Percentiles rank a stretch among this genome's conserved stretches.
These are phyloP conservation scores for Backusella australiensis DNA, from an alignment of 192 early-diverging fungal genomes.

Conservation along the genomic window DNA sequence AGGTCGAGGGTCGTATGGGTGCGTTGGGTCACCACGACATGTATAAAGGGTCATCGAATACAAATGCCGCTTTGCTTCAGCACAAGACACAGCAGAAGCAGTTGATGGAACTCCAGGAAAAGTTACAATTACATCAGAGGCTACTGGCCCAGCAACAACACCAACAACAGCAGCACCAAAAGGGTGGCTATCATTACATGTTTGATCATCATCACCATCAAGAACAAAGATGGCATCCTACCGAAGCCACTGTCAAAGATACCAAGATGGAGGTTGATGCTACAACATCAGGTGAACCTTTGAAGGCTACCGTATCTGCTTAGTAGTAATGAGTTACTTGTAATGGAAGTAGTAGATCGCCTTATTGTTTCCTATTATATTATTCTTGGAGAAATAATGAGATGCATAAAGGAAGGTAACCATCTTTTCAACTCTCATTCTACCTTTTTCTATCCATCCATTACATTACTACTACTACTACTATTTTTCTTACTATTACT, in stretches of 20 bases:
- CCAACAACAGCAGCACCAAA: not conserved
- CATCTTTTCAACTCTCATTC: not conserved
- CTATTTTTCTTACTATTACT: not conserved
- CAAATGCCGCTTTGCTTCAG: conserved; percentile 8
- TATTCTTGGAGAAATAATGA: no score
- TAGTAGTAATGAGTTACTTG: not conserved
- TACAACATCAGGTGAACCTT: conserved; percentile 1
- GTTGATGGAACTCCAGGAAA: conserved; percentile 9
- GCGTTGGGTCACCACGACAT: not conserved
- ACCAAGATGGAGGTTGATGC: conserved; percentile 11
- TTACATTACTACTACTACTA: not conserved
- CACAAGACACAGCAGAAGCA: conserved; percentile 14
- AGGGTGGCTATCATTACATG: not conserved
- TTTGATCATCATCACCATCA: not conserved
- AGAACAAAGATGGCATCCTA: not conserved
- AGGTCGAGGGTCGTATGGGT: conserved; percentile 22
- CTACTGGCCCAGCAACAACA: not conserved
- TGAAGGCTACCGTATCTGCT: conserved; percentile 6
- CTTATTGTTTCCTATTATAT: no score
- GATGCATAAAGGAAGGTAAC: no score
- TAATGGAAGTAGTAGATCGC: not conserved
- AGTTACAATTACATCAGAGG: conserved; percentile 5
- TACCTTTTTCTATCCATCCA: not conserved
- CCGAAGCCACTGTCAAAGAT: not conserved
- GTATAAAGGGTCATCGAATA: not conserved